phyloP scores from a whole-genome alignment of 441 rosid species.

The Pelargonium myrrhifolium region DNA sequence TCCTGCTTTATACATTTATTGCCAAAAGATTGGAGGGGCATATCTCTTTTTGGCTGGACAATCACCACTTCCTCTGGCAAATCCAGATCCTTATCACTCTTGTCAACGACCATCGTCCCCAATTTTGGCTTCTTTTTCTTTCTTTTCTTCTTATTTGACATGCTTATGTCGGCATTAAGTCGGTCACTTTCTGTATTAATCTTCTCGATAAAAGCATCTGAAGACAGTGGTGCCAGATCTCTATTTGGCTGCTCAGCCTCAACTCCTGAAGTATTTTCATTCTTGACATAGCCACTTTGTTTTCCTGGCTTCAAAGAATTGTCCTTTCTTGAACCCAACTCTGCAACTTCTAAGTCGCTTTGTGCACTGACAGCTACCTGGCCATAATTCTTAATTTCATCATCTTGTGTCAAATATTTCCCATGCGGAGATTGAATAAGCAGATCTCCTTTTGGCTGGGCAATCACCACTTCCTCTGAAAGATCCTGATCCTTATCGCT shows the following conservation, averaged over 20 bases:
- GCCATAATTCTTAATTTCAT: not conserved
- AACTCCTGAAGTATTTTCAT: constrained; percentile 3
- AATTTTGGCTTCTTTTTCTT: constrained; percentile 1
- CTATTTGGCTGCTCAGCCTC: constrained; percentile 4
- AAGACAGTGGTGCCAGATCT: constrained; percentile 1
- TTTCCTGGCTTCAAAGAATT: constrained; percentile 10
- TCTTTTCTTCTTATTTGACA: not conserved
- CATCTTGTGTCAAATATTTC: not conserved
- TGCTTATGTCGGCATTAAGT: not conserved
- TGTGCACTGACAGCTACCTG: not conserved
- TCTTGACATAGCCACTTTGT: constrained; percentile 12
- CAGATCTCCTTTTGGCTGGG: not conserved
- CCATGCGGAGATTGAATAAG: not conserved
- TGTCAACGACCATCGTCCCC: constrained; percentile 1
- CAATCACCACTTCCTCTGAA: not conserved
- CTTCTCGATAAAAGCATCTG: not conserved
- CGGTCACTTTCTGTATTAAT: not conserved
- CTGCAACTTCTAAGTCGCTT: constrained; percentile 10
- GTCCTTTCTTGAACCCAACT: constrained; percentile 11
- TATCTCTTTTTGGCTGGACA: too few species aligned
- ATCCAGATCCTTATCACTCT: not conserved
- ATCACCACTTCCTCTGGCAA: not conserved
- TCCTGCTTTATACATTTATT: too few species aligned
- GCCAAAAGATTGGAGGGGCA: too few species aligned
- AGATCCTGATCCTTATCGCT: not conserved